Percentiles rank a stretch among this genome's conserved stretches.
phyloP scores from a whole-genome alignment of 192 early-diverging fungal genomes.

The Allomyces arbusculus region DNA sequence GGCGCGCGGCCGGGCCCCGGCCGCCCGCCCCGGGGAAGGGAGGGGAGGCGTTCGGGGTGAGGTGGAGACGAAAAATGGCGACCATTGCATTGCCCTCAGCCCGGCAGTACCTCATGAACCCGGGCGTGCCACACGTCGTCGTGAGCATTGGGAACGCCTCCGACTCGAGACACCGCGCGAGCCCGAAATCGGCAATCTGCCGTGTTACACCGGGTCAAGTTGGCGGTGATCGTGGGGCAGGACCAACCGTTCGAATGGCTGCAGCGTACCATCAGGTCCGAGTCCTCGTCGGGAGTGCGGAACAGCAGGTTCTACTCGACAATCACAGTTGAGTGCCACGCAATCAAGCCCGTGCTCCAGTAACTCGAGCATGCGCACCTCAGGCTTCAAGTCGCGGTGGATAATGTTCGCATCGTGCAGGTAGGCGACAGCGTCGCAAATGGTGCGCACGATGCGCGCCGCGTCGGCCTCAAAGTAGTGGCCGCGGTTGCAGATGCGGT shows the following conservation, averaged over 20 bases:
- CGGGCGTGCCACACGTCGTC: constrained; percentile 59
- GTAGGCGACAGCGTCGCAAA: constrained; percentile 58
- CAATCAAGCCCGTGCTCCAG: not conserved
- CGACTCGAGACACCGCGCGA: constrained; percentile 41
- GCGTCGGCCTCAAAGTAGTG: constrained; percentile 68
- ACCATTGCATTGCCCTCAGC: too few species aligned
- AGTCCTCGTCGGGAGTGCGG: constrained; percentile 26
- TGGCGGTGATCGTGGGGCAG: too few species aligned
- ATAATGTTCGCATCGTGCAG: constrained; percentile 73
- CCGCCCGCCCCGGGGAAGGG: too few species aligned
- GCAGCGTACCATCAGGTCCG: constrained; percentile 20
- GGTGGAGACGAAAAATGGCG: too few species aligned
- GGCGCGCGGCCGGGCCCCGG: too few species aligned
- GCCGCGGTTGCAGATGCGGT: constrained; percentile 55
- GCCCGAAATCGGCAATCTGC: constrained; percentile 57
- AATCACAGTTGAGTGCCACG: not conserved
- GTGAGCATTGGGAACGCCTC: constrained; percentile 34
- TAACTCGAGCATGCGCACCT: not conserved
- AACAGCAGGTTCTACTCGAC: constrained; percentile 68
- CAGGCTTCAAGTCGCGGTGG: constrained; percentile 35
- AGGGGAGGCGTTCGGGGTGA: not conserved
- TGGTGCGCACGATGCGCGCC: constrained; percentile 45
- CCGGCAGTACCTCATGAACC: constrained; percentile 37
- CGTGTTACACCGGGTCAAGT: too few species aligned
- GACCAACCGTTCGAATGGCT: constrained; percentile 15